Percentiles rank a stretch among this genome's conserved stretches.
phyloP scores from a whole-genome alignment of 2,329 filamentous ascomycete species.

The Neofusicoccum ribis region DNA sequence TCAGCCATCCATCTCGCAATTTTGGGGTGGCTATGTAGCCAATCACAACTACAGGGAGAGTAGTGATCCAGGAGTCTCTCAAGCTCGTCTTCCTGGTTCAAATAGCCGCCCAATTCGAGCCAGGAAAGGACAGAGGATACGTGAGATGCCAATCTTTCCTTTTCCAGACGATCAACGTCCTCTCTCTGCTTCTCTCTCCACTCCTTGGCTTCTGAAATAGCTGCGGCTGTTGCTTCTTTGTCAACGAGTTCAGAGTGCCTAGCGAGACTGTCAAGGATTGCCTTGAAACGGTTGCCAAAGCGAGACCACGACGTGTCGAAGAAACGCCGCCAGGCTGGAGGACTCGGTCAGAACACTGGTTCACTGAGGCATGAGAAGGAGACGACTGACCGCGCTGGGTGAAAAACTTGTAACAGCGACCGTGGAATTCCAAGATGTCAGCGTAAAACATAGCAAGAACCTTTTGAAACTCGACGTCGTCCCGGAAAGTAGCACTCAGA shows the following conservation, averaged over 20 bases:
- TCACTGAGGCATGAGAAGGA: neutral
- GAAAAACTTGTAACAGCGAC: constrained; percentile 49
- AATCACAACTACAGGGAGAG: constrained; percentile 21
- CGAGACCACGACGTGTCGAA: neutral
- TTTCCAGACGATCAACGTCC: neutral
- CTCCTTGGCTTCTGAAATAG: neutral
- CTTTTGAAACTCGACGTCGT: constrained; percentile 38
- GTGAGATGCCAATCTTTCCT: neutral
- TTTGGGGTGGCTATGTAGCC: constrained; percentile 21
- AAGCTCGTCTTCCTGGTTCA: constrained; percentile 17
- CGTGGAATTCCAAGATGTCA: constrained; percentile 53
- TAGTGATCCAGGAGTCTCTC: constrained; percentile 18
- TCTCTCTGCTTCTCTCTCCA: constrained; percentile 36
- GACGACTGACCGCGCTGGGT: constrained; percentile 12
- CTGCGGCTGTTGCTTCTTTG: neutral
- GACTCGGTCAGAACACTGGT: neutral
- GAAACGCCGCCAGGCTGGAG: neutral
- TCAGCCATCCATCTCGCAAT: constrained; percentile 21
- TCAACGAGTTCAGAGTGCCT: neutral
- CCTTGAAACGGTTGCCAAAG: neutral
- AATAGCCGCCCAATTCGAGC: neutral
- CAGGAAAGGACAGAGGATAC: neutral
- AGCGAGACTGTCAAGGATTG: neutral
- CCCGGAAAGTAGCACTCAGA: neutral
- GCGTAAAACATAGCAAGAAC: constrained; percentile 47